These are phyloP conservation scores for Trichophyton schoenleinii DNA, from an alignment of 2,329 filamentous ascomycete species.

Conservation along the genomic window DNA sequence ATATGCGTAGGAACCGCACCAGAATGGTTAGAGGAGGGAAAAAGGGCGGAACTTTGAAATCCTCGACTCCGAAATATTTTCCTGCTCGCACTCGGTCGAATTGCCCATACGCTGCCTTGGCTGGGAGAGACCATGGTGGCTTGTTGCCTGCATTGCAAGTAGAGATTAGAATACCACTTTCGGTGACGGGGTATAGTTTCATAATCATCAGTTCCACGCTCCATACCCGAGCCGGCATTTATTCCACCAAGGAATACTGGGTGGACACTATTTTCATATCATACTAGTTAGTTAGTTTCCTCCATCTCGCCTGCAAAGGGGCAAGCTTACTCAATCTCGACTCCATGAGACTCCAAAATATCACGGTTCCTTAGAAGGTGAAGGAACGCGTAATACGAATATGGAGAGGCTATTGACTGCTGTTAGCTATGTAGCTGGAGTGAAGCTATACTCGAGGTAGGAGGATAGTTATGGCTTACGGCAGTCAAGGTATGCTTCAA, in stretches of 20 bases:
- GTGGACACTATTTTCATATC: conserved; percentile 37
- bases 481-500: conserved; percentile 56
- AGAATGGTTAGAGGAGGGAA: conserved; percentile 45
- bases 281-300: neutral
- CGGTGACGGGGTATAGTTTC: neutral
- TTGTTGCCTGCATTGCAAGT: conserved; percentile 47
- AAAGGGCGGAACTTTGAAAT: conserved; percentile 35
- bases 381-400: conserved; percentile 41
- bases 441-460: neutral
- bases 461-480: conserved; percentile 34
- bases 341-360: conserved; percentile 44
- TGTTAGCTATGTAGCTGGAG: neutral
- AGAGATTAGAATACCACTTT: neutral
- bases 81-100: conserved; percentile 40
- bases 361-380: conserved; percentile 47
- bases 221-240: conserved; percentile 44
- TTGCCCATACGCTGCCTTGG: conserved; percentile 49
- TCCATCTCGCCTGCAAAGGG: neutral
- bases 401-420: conserved; percentile 46
- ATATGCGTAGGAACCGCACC: conserved; percentile 28
- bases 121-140: conserved; percentile 59
- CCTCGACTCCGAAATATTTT: conserved; percentile 37
- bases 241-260: conserved; percentile 61
- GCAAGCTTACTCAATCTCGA: conserved; percentile 52
- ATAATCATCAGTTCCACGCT: too few species aligned